These are phyloP conservation scores for Leptographium flavum DNA, from an alignment of 2,329 filamentous ascomycete species.

Conservation along the genomic window DNA sequence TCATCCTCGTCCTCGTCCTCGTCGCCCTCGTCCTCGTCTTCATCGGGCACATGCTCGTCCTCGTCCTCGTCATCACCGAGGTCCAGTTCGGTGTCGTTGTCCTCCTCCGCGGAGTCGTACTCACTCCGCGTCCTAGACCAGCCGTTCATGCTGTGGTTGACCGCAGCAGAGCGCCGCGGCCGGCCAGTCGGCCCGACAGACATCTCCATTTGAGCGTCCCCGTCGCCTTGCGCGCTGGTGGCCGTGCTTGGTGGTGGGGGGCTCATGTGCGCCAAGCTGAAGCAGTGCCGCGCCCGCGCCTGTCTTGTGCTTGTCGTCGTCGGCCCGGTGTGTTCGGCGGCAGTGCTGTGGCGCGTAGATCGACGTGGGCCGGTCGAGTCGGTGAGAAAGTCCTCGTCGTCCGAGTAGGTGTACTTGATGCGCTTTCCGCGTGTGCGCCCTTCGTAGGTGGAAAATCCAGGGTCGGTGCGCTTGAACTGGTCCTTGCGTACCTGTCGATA, in stretches of 20 bases:
- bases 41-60: conserved; percentile 53
- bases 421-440: conserved; percentile 92
- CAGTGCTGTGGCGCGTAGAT: conserved; percentile 64
- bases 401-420: conserved; percentile 90
- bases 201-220: conserved; percentile 18
- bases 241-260: conserved; percentile 30
- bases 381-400: conserved; percentile 63
- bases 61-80: conserved; percentile 58
- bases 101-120: conserved; percentile 45
- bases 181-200: conserved; percentile 31
- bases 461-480: conserved; percentile 74
- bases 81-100: conserved; percentile 58
- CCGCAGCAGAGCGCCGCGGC: conserved; percentile 35
- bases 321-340: conserved; percentile 48
- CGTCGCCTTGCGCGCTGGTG: conserved; percentile 28
- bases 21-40: conserved; percentile 47
- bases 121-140: conserved; percentile 28
- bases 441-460: conserved; percentile 87
- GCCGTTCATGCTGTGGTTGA: conserved; percentile 34
- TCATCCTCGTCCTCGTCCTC: conserved; percentile 39
- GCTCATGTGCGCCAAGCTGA: conserved; percentile 32
- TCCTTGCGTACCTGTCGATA: conserved; percentile 79
- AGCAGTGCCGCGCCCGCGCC: conserved; percentile 52
- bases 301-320: conserved; percentile 72
- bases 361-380: conserved; percentile 48